Evolutionary conservation across 352 stramenopile species (phyloP).

Genomic region (Globisporangium viniferum): DNA sequence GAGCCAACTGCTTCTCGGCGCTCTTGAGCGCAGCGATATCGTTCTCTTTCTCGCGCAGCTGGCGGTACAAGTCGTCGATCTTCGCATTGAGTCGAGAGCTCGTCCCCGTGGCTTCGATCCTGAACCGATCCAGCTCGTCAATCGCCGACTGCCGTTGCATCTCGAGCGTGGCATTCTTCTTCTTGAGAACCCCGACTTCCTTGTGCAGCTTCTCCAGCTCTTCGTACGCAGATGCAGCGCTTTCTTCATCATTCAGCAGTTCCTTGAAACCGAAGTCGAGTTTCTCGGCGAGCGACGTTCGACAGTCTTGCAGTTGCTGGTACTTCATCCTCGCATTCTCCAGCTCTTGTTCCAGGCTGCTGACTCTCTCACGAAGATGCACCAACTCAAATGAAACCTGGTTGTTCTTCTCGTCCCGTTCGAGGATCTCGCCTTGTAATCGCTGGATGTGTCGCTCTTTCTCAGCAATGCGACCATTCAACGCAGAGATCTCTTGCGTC

Average conservation of each 20-base stretch:
- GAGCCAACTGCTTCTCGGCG: slow-evolving; percentile 29
- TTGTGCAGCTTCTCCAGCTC: slow-evolving; percentile 43
- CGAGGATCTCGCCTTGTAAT: slow-evolving; percentile 40
- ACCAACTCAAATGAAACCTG: slow-evolving; percentile 35
- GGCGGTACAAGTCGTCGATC: slow-evolving; percentile 54
- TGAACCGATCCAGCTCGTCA: slow-evolving; percentile 35
- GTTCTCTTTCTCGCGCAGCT: slow-evolving; percentile 50
- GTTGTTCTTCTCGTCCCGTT: slow-evolving; percentile 37
- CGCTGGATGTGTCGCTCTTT: slow-evolving; percentile 42
- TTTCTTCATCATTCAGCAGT: slow-evolving; percentile 61
- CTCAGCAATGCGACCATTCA: slow-evolving; percentile 37
- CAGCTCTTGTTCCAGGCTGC: slow-evolving; percentile 35
- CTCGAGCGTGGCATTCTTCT: slow-evolving; percentile 28
- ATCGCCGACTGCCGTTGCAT: slow-evolving; percentile 22
- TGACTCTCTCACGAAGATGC: slow-evolving; percentile 40
- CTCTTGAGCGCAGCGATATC: slow-evolving; percentile 34
- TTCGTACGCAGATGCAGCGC: slow-evolving; percentile 34
- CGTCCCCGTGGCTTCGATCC: slow-evolving; percentile 24
- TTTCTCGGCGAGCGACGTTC: slow-evolving; percentile 46
- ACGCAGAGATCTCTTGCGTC: slow-evolving; percentile 33
- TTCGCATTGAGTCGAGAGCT: slow-evolving; percentile 35
- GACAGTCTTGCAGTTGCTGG: slow-evolving; percentile 52
- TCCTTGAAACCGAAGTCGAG: slow-evolving; percentile 72
- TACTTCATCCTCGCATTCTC: slow-evolving; percentile 41
- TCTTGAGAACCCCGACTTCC: slow-evolving; percentile 41